Base-by-base conservation (phyloP, 805 yeast genomes). In the Isabelozyma pseudorhagii region DNA sequence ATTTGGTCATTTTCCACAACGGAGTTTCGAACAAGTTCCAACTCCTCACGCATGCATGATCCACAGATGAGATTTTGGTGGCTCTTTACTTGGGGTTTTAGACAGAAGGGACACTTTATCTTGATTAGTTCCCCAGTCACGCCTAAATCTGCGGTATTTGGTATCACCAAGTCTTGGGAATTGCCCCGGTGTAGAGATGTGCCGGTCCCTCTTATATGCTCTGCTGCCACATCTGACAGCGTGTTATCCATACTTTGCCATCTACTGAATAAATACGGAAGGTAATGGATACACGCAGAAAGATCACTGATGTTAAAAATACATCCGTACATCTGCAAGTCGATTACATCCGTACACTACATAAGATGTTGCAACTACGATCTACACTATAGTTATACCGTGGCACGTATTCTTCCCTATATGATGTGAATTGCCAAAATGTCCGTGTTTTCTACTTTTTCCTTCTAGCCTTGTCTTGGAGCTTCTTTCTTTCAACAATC, bases 401-500 rank as follows among this genome's bases (percentile, higher is more conserved):
- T 21, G 6, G 6, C 5, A 21, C 6, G 25, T 21, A 21, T 21
- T 21, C 6, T 5, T 6, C 6, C 25, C 25, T 21, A 21, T 21
- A 21, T 21, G 5, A 21, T 21, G 25, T 21, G 25, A 21, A 21
- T 4, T 4, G 6, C 25, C 25, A 21, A 21, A 21, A 5, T 21
- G 25, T 5, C 25, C 6, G 6, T 21, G 25, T 1, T 21, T 4
- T 13, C 28, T 38, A 14, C 14, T 40, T 40, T 5, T n/a, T 8
- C 28, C 14, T 40, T 18, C 29, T 21, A 7, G n/a, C 11, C 18
- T 28, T 42, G 17, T n/a, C 28, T 21, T 42, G 45, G 2, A 42
- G 21, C 25, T 42, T 56, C 53, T 55, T 62, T 42, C 76, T 68
- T 59, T 83, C 89, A 0, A 81, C 73, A 29, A 82, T 68, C 54